Evolutionary conservation across 352 stramenopile genomes (phyloP), one percentile per base, ranked within the genome.

Genomic region (Phytophthora pluvialis): DNA sequence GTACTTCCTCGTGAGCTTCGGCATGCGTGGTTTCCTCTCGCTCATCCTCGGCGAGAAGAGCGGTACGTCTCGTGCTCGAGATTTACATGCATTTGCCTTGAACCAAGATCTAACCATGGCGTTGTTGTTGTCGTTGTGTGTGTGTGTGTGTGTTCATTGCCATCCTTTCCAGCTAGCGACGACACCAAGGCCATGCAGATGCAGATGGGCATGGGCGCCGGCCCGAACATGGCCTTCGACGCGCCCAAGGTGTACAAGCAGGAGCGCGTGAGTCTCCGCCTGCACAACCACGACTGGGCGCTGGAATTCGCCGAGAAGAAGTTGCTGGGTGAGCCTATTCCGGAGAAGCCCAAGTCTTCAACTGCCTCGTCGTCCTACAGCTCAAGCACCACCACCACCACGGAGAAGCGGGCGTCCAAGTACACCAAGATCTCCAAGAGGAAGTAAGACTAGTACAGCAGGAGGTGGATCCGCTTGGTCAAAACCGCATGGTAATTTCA

Each of bases 1-100:
- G 97, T 99, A 99, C 77, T 99, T 99, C 80, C 87, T 99, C 61
- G 95, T 99, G 48, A 99, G 99, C 91, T 99, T 99, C 71, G 98
- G 97, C 67, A 91, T 99, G 64, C 91, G 96, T 62, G 95, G 91
- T 39, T 98, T 99, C 65, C 96, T 99, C 52, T 91, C 87, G 68
- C 85, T 99, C 38, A 96, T 98, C 53, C 91, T 99, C 50, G 97
- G 97, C 43, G 95, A 98, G 51, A 77, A 97, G 64, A 88, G 72
- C 43, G 84, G 88, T 91, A 78, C 40, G 73, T 36, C 21, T 60
- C 4, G 16, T 18, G 39, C 28, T 53, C 6, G 21, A 21, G 35
- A 44, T 40, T 33, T 44, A 1, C 13, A 50, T 44, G 36, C 12
- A 0, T 39, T 50, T n/a, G 5, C 15, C 16, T 15, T 28, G 3